Conservation (phyloP, 148 eudicot genomes). For the Talinum fruticosum region DNA sequence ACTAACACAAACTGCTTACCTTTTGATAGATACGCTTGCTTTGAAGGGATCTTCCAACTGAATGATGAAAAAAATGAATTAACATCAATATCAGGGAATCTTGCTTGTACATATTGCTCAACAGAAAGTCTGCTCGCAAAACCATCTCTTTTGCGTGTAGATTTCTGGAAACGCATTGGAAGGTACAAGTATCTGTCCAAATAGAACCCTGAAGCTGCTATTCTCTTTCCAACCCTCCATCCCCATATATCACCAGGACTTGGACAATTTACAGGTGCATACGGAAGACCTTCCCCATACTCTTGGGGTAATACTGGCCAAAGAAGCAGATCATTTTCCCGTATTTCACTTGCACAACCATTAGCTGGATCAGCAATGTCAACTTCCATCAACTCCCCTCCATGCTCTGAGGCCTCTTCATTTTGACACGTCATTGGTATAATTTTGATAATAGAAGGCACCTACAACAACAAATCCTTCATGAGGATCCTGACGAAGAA, state of each 20-base stretch:
- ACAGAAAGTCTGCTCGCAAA: constrained; percentile 65
- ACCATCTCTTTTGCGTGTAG: constrained; percentile 26
- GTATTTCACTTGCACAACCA: constrained; percentile 32
- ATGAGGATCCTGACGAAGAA: not conserved
- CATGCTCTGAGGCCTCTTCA: constrained; percentile 22
- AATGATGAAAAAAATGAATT: constrained; percentile 64
- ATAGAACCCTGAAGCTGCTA: constrained; percentile 52
- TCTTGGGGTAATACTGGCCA: constrained; percentile 56
- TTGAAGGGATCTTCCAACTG: constrained; percentile 73
- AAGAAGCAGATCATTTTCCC: constrained; percentile 55
- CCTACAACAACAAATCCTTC: not conserved
- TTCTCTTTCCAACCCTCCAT: constrained; percentile 76
- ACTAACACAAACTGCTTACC: constrained; percentile 35
- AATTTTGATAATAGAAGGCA: constrained; percentile 7
- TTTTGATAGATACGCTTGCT: constrained; percentile 29
- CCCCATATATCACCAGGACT: constrained; percentile 71
- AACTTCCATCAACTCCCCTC: constrained; percentile 54
- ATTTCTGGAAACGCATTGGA: constrained; percentile 46
- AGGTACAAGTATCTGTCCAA: constrained; percentile 70
- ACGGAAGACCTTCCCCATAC: constrained; percentile 69
- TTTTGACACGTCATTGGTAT: constrained; percentile 19
- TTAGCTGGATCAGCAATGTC: constrained; percentile 46
- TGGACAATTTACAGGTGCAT: constrained; percentile 77
- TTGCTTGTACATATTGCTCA: constrained; percentile 40
- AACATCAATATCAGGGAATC: constrained; percentile 52